Conservation (phyloP, 2,329 filamentous ascomycete genomes). For the Colletotrichum spaethianum region DNA sequence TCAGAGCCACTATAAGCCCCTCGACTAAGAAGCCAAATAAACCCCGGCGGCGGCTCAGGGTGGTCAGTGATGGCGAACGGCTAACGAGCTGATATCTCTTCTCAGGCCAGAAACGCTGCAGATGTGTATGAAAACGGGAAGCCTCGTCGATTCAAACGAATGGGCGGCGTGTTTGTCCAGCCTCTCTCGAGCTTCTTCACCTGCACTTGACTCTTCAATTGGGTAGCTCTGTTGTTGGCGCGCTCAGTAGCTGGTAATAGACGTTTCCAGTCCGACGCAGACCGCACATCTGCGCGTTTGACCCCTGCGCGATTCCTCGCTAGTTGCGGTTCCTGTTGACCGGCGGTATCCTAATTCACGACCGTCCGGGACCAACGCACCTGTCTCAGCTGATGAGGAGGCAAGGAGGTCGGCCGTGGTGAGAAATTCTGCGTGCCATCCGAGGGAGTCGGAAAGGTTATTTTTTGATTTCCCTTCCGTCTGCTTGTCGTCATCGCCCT, state of each 20-base stretch:
- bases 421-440: conserved; percentile 6
- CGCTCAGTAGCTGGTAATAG: neutral
- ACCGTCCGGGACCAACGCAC: conserved; percentile 3
- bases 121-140: neutral
- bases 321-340: neutral
- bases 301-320: conserved; percentile 8
- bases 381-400: conserved; percentile 16
- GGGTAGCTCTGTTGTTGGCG: neutral
- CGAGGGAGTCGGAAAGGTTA: neutral
- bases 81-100: neutral
- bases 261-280: neutral
- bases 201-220: neutral
- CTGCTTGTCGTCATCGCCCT: neutral
- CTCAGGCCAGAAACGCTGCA: conserved; percentile 2
- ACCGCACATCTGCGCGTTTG: neutral
- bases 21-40: conserved; percentile 14
- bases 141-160: neutral
- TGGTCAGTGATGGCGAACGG: conserved; percentile 2
- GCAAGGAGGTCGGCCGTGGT: neutral
- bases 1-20: conserved; percentile 7
- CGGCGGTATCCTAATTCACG: conserved; percentile 1
- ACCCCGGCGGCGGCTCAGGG: neutral
- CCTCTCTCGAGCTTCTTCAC: neutral
- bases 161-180: neutral
- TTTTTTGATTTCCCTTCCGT: neutral